A percentile compares a stretch with the other conserved stretches of the same genome.
Conservation (phyloP, 345 rosid genomes). For the Viola odorata region DNA sequence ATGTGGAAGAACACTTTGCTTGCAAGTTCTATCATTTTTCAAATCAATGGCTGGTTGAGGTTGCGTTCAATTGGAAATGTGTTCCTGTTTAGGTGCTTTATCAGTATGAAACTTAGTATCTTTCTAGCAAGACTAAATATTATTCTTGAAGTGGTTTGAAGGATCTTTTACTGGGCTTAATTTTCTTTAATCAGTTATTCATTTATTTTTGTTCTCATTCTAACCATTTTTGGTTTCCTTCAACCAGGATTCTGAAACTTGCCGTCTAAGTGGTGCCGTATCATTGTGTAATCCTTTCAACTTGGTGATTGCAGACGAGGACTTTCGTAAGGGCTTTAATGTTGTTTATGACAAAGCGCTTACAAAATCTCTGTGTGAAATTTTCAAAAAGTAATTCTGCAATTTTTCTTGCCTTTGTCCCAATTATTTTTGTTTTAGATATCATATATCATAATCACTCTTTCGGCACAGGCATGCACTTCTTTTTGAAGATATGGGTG, state of each 20-base stretch:
- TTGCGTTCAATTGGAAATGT: no score
- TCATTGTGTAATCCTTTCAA: conserved; percentile 93
- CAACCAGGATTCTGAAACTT: conserved; percentile 59
- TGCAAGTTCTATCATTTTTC: no score
- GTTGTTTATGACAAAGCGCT: conserved; percentile 75
- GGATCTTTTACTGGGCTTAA: no score
- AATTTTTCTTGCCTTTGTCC: conserved; percentile 12
- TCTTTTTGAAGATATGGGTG: conserved; percentile 82
- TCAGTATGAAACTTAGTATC: no score
- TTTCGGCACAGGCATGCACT: conserved; percentile 56
- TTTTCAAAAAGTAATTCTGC: conserved; percentile 53
- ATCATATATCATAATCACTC: conserved; percentile 14
- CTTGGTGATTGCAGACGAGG: conserved; percentile 84
- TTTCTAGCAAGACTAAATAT: no score
- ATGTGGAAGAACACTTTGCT: no score
- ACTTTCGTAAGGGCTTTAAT: conserved; percentile 91
- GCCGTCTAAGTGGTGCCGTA: conserved; percentile 73
- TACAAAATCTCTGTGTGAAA: conserved; percentile 55
- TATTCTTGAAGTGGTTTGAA: no score
- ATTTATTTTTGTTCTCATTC: conserved; percentile 3
- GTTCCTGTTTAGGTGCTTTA: no score
- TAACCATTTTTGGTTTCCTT: background rate
- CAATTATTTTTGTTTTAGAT: conserved; percentile 7
- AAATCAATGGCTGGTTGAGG: no score
- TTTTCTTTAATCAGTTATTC: background rate